phyloP scores from a whole-genome alignment of 2,329 filamentous ascomycete species.

The Cladobotryum protrusum region DNA sequence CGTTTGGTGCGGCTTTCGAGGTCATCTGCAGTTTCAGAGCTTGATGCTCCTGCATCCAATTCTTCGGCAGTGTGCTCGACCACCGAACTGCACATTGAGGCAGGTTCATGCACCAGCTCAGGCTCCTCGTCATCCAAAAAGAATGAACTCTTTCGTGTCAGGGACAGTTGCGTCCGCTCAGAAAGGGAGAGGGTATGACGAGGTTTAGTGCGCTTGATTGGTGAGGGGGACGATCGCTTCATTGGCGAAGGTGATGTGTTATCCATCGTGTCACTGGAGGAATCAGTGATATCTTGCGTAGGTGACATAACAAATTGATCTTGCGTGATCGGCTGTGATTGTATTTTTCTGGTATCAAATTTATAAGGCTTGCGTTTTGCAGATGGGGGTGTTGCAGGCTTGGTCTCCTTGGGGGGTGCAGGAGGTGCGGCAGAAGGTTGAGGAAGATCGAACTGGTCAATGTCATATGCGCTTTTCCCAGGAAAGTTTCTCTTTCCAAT shows the following conservation, averaged over 20 bases:
- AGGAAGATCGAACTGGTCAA: slow-evolving; percentile 10
- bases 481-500: slow-evolving; percentile 10
- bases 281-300: slow-evolving; percentile 46
- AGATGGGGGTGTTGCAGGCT: neutral
- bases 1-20: slow-evolving; percentile 52
- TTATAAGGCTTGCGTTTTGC: neutral
- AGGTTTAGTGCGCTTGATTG: slow-evolving; percentile 41
- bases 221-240: slow-evolving; percentile 50
- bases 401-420: neutral
- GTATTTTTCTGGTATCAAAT: neutral
- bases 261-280: neutral
- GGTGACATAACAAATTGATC: slow-evolving; percentile 26
- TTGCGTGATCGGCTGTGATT: slow-evolving; percentile 14
- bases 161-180: slow-evolving; percentile 76
- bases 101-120: slow-evolving; percentile 17
- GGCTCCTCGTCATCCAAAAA: slow-evolving; percentile 27
- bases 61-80: slow-evolving; percentile 12
- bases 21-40: slow-evolving; percentile 36
- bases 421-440: slow-evolving; percentile 2
- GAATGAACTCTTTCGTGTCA: slow-evolving; percentile 53
- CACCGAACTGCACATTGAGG: slow-evolving; percentile 7
- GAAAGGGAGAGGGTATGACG: slow-evolving; percentile 58
- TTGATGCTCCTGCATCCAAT: slow-evolving; percentile 15
- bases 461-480: slow-evolving; percentile 10
- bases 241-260: slow-evolving; percentile 48